These are phyloP conservation scores for Polytrichum formosum DNA, from an alignment of 225 moss, liverwort and hornwort species.

Conservation along the genomic window DNA sequence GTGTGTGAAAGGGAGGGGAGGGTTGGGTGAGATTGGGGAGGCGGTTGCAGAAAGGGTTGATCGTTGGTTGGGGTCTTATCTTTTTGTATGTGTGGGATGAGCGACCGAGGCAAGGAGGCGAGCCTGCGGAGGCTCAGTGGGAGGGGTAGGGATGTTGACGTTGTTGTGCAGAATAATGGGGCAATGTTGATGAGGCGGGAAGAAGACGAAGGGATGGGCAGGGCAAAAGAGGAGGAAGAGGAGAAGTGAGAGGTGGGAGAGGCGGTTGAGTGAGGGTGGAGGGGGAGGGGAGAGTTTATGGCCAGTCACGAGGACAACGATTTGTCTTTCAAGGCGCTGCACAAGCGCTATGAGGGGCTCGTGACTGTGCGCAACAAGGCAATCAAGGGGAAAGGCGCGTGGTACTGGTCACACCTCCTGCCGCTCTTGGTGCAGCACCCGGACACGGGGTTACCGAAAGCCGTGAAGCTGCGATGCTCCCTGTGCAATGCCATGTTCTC, in stretches of 20 bases:
- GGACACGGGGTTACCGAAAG: slow-evolving; percentile 75
- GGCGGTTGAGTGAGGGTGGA: background rate
- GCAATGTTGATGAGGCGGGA: too few species aligned
- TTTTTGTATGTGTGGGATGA: too few species aligned
- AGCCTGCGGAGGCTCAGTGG: too few species aligned
- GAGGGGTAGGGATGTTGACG: too few species aligned
- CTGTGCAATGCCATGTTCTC: slow-evolving; percentile 97
- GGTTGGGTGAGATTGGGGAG: too few species aligned
- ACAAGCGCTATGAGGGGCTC: slow-evolving; percentile 87
- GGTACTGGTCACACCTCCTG: slow-evolving; percentile 94
- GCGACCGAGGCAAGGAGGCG: too few species aligned
- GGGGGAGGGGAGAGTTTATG: slow-evolving; percentile 20
- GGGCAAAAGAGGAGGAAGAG: too few species aligned
- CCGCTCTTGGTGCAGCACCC: slow-evolving; percentile 74
- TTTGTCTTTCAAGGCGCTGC: slow-evolving; percentile 58
- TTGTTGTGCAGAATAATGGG: too few species aligned
- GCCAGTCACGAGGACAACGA: slow-evolving; percentile 41
- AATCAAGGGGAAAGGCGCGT: slow-evolving; percentile 91
- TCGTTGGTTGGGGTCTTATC: too few species aligned
- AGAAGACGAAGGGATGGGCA: too few species aligned
- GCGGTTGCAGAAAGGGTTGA: too few species aligned
- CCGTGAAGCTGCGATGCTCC: slow-evolving; percentile 88
- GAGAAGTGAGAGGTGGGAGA: background rate
- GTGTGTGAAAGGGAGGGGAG: too few species aligned
- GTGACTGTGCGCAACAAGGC: slow-evolving; percentile 88